Conservation (phyloP, 495 filamentous ascomycete genomes). For the Penicillium tannophilum region DNA sequence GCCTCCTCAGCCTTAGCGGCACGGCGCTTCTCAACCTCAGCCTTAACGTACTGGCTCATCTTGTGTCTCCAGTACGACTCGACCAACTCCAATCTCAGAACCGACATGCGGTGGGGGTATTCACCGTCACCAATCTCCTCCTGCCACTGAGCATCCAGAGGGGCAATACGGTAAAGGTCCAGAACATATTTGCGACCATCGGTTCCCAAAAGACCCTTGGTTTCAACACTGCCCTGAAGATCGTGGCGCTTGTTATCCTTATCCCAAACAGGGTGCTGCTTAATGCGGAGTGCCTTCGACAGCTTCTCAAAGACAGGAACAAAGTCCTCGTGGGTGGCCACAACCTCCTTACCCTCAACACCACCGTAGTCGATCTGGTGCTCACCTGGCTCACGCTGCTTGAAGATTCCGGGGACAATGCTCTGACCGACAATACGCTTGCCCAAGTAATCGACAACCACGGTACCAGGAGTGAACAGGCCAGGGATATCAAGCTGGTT, state of each 20-base stretch:
- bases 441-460: conserved; percentile 95
- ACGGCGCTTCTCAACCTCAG: conserved; percentile 65
- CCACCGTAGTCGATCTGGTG: conserved; percentile 99
- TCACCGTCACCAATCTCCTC: conserved; percentile 67
- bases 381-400: conserved; percentile 94
- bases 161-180: conserved; percentile 92
- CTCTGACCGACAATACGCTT: conserved; percentile 97
- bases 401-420: conserved; percentile 99
- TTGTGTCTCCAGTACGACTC: conserved; percentile 81
- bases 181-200: conserved; percentile 97
- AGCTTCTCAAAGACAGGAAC: conserved; percentile 84
- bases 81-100: conserved; percentile 85
- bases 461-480: conserved; percentile 91
- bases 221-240: conserved; percentile 94
- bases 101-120: conserved; percentile 96
- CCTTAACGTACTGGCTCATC: conserved; percentile 82
- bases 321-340: conserved; percentile 86
- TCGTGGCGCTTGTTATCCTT: conserved; percentile 90
- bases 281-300: conserved; percentile 81
- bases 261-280: conserved; percentile 98
- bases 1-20: conserved; percentile 42
- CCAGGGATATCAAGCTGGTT: conserved; percentile 96
- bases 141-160: conserved; percentile 87
- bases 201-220: conserved; percentile 95
- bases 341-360: conserved; percentile 94